Evolutionary conservation across 2,329 filamentous ascomycete genomes (phyloP), one percentile per base, ranked within the genome.

Genomic region (Aureobasidium sp.): DNA sequence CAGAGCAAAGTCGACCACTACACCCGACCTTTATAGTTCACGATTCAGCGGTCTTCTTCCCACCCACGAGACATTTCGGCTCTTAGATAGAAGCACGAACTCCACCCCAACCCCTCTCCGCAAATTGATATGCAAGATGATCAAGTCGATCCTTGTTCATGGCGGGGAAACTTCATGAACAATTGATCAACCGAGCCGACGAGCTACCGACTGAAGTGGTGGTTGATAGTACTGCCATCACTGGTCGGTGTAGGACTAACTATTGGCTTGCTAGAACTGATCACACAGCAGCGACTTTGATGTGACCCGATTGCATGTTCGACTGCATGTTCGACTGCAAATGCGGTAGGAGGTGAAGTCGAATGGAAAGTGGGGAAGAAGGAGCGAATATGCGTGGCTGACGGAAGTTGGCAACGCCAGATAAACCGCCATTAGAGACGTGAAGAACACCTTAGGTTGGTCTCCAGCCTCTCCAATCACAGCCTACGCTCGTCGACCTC

Each of bases 41-140:
- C 6, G 7, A 11, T 17, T 9, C 8, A 14, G 40, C 35, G 14
- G 12, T 31, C 40, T 39, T 57, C 53, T 57, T 29, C 15, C 15
- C 22, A 8, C 17, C 27, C 24, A 19, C 31, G 12, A 54, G 27
- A 35, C 1, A 11, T 22, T 17, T 27, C 53, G 53, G 53, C 53
- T 57, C 53, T 44, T 57, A 39, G 53, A 44, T 57, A 45, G 45
- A 45, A 22, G n/a, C 40, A 22, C 11, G 27, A 33, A 57, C 53
- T 57, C 53, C 53, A 57, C 50, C 50, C 37, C 50, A 42, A 19
- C 50, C 50, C 53, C 53, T 35, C 53, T 45, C 53, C 53, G 40
- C 39, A 57, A 57, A 11, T 5, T 45, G 53, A 45, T 45, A 57
- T 54, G 52, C 52, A 42, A 54, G 35, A 54, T 56, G 49, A 53